phyloP scores from a whole-genome alignment of 768 basidiomycete species.

The Amanita polypyramis region DNA sequence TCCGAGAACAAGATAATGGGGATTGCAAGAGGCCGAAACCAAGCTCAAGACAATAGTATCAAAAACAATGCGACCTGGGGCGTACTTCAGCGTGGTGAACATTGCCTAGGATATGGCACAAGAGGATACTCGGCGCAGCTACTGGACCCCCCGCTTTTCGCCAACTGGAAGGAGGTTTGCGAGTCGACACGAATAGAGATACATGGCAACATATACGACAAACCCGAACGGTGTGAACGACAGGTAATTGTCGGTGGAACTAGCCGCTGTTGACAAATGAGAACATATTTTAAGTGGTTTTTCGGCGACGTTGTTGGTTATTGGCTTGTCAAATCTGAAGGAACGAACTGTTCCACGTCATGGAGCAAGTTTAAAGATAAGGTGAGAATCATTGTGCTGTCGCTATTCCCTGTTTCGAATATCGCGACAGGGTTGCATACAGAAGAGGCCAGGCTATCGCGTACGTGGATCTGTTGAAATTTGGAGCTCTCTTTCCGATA shows the following conservation, averaged over 20 bases:
- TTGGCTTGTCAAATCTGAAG: slow-evolving; percentile 20
- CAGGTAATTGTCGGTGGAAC: slow-evolving; percentile 14
- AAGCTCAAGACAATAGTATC: not conserved
- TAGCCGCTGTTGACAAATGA: not conserved
- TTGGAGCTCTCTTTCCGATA: not conserved
- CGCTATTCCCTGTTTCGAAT: not conserved
- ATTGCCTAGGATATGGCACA: slow-evolving; percentile 19
- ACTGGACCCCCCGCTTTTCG: slow-evolving; percentile 17
- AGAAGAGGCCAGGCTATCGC: slow-evolving; percentile 16
- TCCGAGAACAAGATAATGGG: not conserved
- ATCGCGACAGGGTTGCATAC: slow-evolving; percentile 19
- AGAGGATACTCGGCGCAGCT: slow-evolving; percentile 22
- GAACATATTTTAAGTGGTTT: slow-evolving; percentile 15
- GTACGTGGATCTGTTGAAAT: slow-evolving; percentile 8
- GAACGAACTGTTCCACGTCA: slow-evolving; percentile 17
- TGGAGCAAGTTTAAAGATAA: slow-evolving; percentile 22
- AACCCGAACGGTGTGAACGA: slow-evolving; percentile 19
- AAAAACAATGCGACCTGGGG: slow-evolving; percentile 15
- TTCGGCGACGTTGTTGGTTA: slow-evolving; percentile 20
- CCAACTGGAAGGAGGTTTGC: slow-evolving; percentile 18
- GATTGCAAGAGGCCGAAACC: not conserved
- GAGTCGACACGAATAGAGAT: slow-evolving; percentile 18
- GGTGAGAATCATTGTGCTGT: slow-evolving; percentile 10
- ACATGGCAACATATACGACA: slow-evolving; percentile 14
- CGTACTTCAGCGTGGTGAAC: slow-evolving; percentile 12